A percentile compares a stretch with the other conserved stretches of the same genome.
phyloP scores from a whole-genome alignment of 2,329 filamentous ascomycete genomes.

The Dactylellina haptotyla region DNA sequence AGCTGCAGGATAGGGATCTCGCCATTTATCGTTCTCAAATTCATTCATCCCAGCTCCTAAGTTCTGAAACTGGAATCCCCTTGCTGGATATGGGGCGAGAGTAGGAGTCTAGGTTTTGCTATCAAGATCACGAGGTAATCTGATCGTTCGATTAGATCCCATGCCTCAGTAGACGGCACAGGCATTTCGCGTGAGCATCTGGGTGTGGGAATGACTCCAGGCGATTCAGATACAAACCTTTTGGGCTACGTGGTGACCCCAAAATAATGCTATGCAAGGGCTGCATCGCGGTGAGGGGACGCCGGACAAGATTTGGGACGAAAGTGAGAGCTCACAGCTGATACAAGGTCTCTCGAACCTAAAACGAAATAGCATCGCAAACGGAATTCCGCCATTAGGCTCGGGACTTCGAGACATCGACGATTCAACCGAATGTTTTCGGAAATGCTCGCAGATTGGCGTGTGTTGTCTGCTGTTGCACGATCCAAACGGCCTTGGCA shows the following conservation, averaged over 20 bases:
- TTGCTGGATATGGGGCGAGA: neutral
- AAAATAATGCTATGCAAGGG: neutral
- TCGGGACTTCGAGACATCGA: neutral
- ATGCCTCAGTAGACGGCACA: neutral
- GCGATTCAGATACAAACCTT: neutral
- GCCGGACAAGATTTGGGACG: neutral
- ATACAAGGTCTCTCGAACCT: neutral
- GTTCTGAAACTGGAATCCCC: too few relatives aligned
- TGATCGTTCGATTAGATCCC: neutral
- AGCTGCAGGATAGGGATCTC: neutral
- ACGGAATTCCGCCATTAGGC: neutral
- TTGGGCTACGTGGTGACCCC: neutral
- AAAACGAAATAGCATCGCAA: neutral
- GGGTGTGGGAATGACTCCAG: neutral
- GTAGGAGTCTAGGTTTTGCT: neutral
- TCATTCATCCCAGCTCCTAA: too few relatives aligned
- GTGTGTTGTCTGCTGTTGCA: slow-evolving; percentile 12
- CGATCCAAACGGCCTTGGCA: neutral
- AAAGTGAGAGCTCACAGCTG: neutral
- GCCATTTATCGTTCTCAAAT: neutral
- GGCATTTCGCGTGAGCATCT: neutral
- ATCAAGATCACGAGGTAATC: neutral
- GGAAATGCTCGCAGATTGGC: neutral
- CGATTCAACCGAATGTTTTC: neutral
- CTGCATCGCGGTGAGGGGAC: neutral